Base-by-base conservation (phyloP, 805 yeast species). In the Suhomyces sp. region DNA sequence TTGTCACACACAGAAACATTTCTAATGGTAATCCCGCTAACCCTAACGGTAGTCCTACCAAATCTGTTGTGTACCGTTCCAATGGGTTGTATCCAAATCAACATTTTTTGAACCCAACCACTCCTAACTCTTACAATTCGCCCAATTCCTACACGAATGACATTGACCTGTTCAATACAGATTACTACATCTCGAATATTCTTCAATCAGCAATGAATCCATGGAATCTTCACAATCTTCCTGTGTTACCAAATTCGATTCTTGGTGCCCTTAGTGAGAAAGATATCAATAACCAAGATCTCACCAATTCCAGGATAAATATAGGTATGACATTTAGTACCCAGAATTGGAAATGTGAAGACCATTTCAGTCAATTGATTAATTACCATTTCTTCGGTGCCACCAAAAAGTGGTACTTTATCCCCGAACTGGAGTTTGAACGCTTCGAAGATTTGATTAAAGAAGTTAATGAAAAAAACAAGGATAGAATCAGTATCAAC, bases 221-320 rank as follows among this genome's bases (percentile, higher is more conserved):
- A 0, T 82, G 86, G 83, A 79, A 79, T 43, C 51, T 81, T 31
- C 70, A 74, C 38, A 78, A 79, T 48, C 19, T 81, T 2, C 74
- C 85, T 2, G 45, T 70, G 5, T 53, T 64, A 23, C 73, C 75
- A 3, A 58, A 71, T 17, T 76, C 83, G 0, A 36, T 81, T 7
- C 50, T 81, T 17, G 63, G 68, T 3, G 65, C 61, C 0, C 52
- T 65, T 5, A 58, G 67, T 22, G 76, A 67, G 32, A 37, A 65
- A 4, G 70, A 74, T 33, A 33, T 68, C 28, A 65, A 68, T 33
- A 75, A 72, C 40, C 60, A 60, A 20, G 74, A 69, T 4, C 39
- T 76, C 11, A 48, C 70, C 3, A 56, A 51, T 14, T 68, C 86
- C 0, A 54, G 58, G n/a, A 33, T 78, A 23, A 67, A 69, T 28